Evolutionary conservation across 129 eudicot genomes (phyloP).

Genomic region (Flaveria robusta): DNA sequence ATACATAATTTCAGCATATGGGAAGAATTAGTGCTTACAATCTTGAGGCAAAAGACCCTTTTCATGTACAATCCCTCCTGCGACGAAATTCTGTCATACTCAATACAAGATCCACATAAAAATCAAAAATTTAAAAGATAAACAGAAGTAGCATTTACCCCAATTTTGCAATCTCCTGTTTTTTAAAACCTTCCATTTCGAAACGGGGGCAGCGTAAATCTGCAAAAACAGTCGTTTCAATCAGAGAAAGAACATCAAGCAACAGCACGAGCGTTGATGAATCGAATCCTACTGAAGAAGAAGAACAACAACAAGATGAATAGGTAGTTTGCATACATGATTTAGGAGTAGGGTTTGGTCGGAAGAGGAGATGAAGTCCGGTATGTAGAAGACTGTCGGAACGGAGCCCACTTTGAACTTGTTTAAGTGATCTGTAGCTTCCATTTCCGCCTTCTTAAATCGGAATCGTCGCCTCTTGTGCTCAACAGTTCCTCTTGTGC

Average conservation of each 20-base stretch:
- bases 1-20: not conserved
- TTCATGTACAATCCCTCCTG: conserved; percentile 94
- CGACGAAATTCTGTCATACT: not conserved
- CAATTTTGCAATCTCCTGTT: conserved; percentile 92
- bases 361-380: conserved; percentile 61
- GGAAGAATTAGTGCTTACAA: conserved; percentile 47
- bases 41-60: conserved; percentile 91
- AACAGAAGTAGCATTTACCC: conserved; percentile 47
- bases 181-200: conserved; percentile 86
- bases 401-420: conserved; percentile 54
- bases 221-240: conserved; percentile 27
- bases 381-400: conserved; percentile 67
- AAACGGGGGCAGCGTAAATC: conserved; percentile 76
- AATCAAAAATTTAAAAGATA: not conserved
- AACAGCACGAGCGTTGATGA: too few relatives aligned
- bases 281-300: not conserved
- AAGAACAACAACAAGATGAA: too few relatives aligned
- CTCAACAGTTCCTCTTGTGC: too few relatives aligned
- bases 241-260: not conserved
- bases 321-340: conserved; percentile 41
- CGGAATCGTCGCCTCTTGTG: too few relatives aligned
- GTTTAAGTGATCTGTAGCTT: too few relatives aligned
- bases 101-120: not conserved
- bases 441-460: too few relatives aligned
- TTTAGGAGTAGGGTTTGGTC: conserved; percentile 57